Conservation (phyloP, 352 stramenopile genomes). For the Saprolegnia parasitica region DNA sequence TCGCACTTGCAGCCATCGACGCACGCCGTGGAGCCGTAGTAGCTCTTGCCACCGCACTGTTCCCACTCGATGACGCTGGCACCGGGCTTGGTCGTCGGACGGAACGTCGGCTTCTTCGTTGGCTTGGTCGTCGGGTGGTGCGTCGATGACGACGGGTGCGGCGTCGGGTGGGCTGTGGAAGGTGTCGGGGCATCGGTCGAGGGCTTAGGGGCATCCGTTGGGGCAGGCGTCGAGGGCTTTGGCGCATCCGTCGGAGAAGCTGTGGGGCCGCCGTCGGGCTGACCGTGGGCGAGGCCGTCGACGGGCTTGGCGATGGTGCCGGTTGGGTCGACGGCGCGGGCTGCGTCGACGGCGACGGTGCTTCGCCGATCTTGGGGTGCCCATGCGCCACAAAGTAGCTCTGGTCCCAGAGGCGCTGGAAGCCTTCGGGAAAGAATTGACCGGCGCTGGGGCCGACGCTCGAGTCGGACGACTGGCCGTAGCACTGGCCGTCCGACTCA, state of each 20-base stretch:
- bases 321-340: too few relatives aligned
- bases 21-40: neutral
- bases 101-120: conserved; percentile 17
- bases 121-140: neutral
- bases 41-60: conserved; percentile 17
- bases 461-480: conserved; percentile 37
- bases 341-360: neutral
- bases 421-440: conserved; percentile 47
- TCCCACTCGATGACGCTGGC: neutral
- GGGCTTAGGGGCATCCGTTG: neutral
- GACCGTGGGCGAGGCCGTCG: too few relatives aligned
- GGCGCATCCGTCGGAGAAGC: neutral
- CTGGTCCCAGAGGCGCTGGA: conserved; percentile 54
- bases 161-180: neutral
- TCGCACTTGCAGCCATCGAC: conserved; percentile 21
- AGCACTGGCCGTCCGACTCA: conserved; percentile 48
- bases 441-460: conserved; percentile 44
- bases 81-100: conserved; percentile 7
- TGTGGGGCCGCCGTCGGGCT: neutral
- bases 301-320: too few relatives aligned
- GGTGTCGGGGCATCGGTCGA: neutral
- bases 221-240: neutral
- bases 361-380: neutral
- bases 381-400: conserved; percentile 32
- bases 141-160: neutral